Evolutionary conservation across 352 stramenopile species (phyloP).

Genomic region (Phytophthora vignae): DNA sequence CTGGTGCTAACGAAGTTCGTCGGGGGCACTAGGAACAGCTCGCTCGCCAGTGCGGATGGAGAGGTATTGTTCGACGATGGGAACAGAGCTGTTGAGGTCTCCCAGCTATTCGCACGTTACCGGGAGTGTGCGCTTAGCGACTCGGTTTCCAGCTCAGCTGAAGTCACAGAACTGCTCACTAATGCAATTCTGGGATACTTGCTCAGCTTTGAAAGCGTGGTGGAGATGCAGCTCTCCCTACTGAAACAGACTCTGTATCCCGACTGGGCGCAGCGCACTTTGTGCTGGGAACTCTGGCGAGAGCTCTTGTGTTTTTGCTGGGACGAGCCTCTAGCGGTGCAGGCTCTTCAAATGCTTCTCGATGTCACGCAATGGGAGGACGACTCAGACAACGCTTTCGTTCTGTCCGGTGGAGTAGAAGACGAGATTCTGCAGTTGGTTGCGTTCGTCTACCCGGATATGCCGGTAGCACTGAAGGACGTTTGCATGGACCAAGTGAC

Average conservation of each 20-base stretch:
- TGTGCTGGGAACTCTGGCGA: slow-evolving; percentile 67
- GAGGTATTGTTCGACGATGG: slow-evolving; percentile 20
- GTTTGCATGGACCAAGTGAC: slow-evolving; percentile 58
- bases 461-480: slow-evolving; percentile 48
- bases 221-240: slow-evolving; percentile 55
- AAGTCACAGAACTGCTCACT: slow-evolving; percentile 37
- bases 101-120: slow-evolving; percentile 50
- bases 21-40: neutral
- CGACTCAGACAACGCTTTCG: slow-evolving; percentile 4
- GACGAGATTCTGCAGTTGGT: slow-evolving; percentile 53
- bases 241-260: slow-evolving; percentile 65
- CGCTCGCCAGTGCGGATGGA: slow-evolving; percentile 3
- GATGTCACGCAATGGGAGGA: slow-evolving; percentile 43
- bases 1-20: slow-evolving; percentile 46
- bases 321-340: slow-evolving; percentile 42
- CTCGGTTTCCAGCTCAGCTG: slow-evolving; percentile 15
- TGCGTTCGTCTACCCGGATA: slow-evolving; percentile 52
- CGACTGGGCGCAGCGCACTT: slow-evolving; percentile 41
- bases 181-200: slow-evolving; percentile 54
- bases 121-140: slow-evolving; percentile 39
- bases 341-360: slow-evolving; percentile 48
- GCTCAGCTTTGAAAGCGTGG: slow-evolving; percentile 28
- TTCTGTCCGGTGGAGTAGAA: slow-evolving; percentile 42
- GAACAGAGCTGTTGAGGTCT: slow-evolving; percentile 30
- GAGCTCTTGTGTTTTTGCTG: slow-evolving; percentile 67